Percentiles rank a stretch among this genome's conserved stretches.
Evolutionary conservation across 2,329 filamentous ascomycete species (phyloP).

Genomic region (Paecilomyces sp.): DNA sequence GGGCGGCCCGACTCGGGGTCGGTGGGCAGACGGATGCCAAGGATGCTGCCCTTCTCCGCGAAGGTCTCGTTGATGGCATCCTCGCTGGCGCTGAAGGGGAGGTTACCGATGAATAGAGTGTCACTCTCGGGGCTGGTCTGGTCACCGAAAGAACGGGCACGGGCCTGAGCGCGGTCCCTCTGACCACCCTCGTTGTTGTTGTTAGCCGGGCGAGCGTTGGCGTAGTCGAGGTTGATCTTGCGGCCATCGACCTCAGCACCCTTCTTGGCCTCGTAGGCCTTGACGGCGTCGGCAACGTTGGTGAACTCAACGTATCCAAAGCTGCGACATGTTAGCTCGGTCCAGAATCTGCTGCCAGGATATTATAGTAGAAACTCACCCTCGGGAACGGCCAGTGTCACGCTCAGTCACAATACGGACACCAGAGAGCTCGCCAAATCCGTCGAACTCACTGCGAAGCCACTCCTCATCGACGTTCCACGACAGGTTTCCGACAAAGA

Average conservation of each 20-base stretch:
- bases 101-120: conserved; percentile 86
- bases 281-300: conserved; percentile 58
- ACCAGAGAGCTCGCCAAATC: conserved; percentile 63
- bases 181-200: conserved; percentile 49
- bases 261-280: conserved; percentile 68
- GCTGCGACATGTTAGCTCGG: conserved; percentile 25
- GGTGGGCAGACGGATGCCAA: conserved; percentile 79
- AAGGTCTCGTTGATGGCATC: conserved; percentile 69
- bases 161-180: conserved; percentile 52
- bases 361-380: conserved; percentile 38
- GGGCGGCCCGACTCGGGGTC: conserved; percentile 74
- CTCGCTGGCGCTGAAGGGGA: conserved; percentile 77
- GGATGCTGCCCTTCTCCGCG: conserved; percentile 60
- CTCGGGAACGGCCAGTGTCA: conserved; percentile 74
- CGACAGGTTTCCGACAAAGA: conserved; percentile 85
- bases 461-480: conserved; percentile 85
- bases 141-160: conserved; percentile 61
- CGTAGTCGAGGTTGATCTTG: conserved; percentile 70
- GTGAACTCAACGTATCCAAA: conserved; percentile 91
- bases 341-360: background rate
- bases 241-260: conserved; percentile 68
- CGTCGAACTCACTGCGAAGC: conserved; percentile 73
- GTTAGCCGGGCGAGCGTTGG: conserved; percentile 56
- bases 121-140: conserved; percentile 70
- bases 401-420: conserved; percentile 80